Base-by-base conservation (phyloP, 768 basidiomycete genomes). In the Termitomyces eurrhizus region DNA sequence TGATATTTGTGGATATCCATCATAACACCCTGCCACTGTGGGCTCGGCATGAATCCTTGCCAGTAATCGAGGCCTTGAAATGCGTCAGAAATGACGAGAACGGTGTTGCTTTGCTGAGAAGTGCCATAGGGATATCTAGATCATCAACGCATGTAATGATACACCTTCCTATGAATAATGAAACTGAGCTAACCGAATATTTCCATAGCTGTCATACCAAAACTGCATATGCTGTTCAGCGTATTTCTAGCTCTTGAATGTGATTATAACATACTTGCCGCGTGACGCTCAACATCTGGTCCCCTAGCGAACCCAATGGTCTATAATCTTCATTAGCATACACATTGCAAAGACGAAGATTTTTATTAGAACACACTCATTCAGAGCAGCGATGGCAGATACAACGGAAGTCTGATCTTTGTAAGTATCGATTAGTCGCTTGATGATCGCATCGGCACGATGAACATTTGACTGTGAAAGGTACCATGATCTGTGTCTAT, bases 1-100 rank as follows among this genome's bases (percentile, higher is more conserved):
- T 90, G 88, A 67, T 92, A 92, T 56, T 88, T 83, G 67, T 92
- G 90, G 37, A 87, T 90, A 70, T 92, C 91, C 76, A 93, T 83
- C 26, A 87, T 82, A 21, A 92, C 92, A 12, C 89, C 88, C 44
- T 85, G 67, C 59, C 64, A 88, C 41, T 76, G 60, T 0, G 84
- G 81, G n/a, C 72, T 52, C 4, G 78, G 73, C 78, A 84, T 77
- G 62, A 88, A 90, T 21, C 83, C 83, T 42, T 73, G 68, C 90
- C 91, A 93, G 67, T 81, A 87, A 62, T 78, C 82, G 52, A 91
- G 77, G 52, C 84, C 76, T 69, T 91, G 89, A 77, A 93, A 93
- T 3, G 90, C 91, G 63, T 93, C 92, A 65, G 89, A 86, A 42
- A 93, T 78, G 65, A 92, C 73, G 13, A 86, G 81, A 13, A 92